These are phyloP conservation scores for Chenopodium berlandieri DNA, from an alignment of 148 eudicot species.

Conservation along the genomic window DNA sequence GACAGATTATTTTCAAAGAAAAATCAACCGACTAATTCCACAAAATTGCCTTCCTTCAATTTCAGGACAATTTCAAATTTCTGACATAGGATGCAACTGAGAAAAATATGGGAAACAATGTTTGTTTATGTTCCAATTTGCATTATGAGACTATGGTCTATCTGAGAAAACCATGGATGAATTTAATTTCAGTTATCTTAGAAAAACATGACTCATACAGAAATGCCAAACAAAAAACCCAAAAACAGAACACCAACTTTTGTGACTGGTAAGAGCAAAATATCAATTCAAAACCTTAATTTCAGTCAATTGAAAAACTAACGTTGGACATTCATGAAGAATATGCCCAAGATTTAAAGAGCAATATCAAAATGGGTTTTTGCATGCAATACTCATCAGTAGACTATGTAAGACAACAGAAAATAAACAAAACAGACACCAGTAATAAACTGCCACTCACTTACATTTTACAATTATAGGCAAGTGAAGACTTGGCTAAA, in stretches of 20 bases:
- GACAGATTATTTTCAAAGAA: background rate
- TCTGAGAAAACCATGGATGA: too few relatives aligned
- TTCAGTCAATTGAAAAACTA: background rate
- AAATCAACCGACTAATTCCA: background rate
- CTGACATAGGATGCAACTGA: background rate
- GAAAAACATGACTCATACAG: background rate
- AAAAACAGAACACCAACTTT: background rate
- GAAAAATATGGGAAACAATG: background rate
- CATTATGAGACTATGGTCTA: too few relatives aligned
- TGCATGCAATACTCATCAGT: background rate
- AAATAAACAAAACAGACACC: background rate
- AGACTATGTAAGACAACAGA: background rate
- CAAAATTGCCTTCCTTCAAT: background rate
- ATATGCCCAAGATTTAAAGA: background rate
- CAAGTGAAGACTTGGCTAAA: slow-evolving; percentile 87
- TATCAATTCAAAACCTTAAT: background rate
- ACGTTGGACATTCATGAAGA: background rate
- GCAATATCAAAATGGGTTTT: slow-evolving; percentile 10
- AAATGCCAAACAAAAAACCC: background rate
- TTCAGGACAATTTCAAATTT: background rate
- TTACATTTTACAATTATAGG: slow-evolving; percentile 89
- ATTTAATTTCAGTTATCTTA: too few relatives aligned
- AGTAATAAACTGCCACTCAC: slow-evolving; percentile 17
- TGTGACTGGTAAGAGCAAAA: background rate
- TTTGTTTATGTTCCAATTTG: too few relatives aligned